Conservation (phyloP, 2,329 filamentous ascomycete genomes). For the Plenodomus biglobosus region DNA sequence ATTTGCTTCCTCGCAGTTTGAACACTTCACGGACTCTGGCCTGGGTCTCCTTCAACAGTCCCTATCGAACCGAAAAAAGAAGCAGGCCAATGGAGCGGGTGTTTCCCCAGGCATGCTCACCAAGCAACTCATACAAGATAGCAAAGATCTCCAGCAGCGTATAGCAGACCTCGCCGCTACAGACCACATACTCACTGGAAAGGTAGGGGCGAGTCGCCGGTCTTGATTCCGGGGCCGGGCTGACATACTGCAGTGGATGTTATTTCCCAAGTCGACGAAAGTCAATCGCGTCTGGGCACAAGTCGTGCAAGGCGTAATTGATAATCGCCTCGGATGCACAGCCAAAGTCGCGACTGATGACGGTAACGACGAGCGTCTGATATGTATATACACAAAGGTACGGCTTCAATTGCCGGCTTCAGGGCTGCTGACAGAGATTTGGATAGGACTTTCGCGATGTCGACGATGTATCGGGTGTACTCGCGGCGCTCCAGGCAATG, state of each 20-base stretch:
- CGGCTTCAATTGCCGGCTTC: background rate
- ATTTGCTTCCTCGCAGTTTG: conserved; percentile 44
- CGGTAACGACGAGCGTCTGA: conserved; percentile 53
- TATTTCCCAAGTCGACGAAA: conserved; percentile 60
- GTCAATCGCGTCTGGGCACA: conserved; percentile 66
- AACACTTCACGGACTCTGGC: conserved; percentile 57
- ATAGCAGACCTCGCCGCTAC: conserved; percentile 64
- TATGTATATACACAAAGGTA: conserved; percentile 40
- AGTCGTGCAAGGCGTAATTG: conserved; percentile 67
- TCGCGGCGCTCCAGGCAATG: conserved; percentile 63
- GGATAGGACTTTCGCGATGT: conserved; percentile 65
- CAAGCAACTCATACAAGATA: conserved; percentile 46
- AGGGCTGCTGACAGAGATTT: background rate
- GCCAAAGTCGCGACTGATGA: conserved; percentile 71
- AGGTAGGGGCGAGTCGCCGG: conserved; percentile 51
- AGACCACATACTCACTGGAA: conserved; percentile 64
- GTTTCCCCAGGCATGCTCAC: conserved; percentile 48
- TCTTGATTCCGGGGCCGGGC: background rate
- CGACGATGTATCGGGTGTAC: conserved; percentile 68
- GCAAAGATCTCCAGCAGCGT: conserved; percentile 52
- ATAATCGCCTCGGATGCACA: conserved; percentile 68
- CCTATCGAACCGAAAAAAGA: conserved; percentile 49
- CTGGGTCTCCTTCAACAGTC: conserved; percentile 57
- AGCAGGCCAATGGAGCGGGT: conserved; percentile 55
- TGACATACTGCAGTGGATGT: conserved; percentile 64